Conservation (phyloP, 225 moss, liverwort and hornwort genomes). For the Anthoceros angustus region DNA sequence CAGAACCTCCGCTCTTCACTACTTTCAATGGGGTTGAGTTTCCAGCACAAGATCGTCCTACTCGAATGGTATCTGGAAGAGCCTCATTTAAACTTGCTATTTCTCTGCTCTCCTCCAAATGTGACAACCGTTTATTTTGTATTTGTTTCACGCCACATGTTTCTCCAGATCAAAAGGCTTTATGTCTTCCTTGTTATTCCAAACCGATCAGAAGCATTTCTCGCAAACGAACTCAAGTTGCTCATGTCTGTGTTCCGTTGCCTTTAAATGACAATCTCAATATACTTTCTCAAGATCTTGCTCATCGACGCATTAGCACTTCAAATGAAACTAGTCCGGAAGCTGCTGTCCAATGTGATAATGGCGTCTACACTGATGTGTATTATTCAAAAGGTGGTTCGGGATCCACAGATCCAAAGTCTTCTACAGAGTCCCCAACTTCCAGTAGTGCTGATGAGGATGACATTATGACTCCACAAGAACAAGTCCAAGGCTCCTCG, state of each 20-base stretch:
- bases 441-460: conserved; percentile 61
- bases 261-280: conserved; percentile 12
- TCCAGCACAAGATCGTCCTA: conserved; percentile 93
- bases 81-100: conserved; percentile 98
- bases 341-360: not conserved
- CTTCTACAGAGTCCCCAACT: conserved; percentile 41
- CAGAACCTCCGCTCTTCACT: conserved; percentile 89
- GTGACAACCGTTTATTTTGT: conserved; percentile 88
- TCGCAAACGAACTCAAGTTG: conserved; percentile 71
- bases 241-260: conserved; percentile 31
- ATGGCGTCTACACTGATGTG: conserved; percentile 9
- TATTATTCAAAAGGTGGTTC: conserved; percentile 4
- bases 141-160: conserved; percentile 86
- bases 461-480: conserved; percentile 26
- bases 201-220: conserved; percentile 99
- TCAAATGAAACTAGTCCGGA: not conserved
- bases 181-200: conserved; percentile 82
- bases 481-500: conserved; percentile 55
- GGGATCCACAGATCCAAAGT: conserved; percentile 20
- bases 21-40: conserved; percentile 98
- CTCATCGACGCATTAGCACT: not conserved
- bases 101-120: conserved; percentile 91
- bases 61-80: conserved; percentile 87
- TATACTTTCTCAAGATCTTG: not conserved
- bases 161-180: conserved; percentile 30